Conservation (phyloP, 116 monocot genomes). For the Trichopus zeylanicus region DNA sequence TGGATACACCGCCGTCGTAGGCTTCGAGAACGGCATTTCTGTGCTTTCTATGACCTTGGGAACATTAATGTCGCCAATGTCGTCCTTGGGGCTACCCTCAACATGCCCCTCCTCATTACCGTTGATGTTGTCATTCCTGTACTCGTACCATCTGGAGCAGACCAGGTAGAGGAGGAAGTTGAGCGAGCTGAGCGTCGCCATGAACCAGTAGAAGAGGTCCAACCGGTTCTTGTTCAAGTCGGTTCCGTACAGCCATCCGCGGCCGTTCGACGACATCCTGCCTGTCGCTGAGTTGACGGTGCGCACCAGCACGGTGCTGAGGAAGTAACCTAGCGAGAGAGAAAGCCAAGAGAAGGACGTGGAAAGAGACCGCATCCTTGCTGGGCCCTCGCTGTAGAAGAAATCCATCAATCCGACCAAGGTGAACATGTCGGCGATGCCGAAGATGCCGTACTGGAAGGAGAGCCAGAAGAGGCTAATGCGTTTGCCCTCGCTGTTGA, state of each 20-base stretch:
- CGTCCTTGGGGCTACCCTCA: too few relatives aligned
- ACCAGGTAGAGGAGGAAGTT: constrained; percentile 18
- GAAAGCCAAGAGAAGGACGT: constrained; percentile 14
- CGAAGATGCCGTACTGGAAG: constrained; percentile 21
- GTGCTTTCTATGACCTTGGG: too few relatives aligned
- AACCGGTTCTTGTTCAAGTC: constrained; percentile 14
- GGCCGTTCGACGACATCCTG: not conserved
- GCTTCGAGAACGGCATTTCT: too few relatives aligned
- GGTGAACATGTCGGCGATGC: constrained; percentile 17
- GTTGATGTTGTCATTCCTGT: constrained; percentile 8
- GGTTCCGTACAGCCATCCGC: constrained; percentile 15
- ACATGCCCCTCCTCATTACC: not conserved
- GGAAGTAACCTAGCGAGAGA: constrained; percentile 14
- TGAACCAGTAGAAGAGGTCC: constrained; percentile 22
- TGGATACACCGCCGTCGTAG: not conserved
- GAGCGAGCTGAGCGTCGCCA: constrained; percentile 12
- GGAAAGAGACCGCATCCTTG: constrained; percentile 15
- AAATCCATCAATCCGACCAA: constrained; percentile 24
- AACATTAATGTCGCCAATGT: too few relatives aligned
- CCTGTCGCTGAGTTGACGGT: constrained; percentile 12
- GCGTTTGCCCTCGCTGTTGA: not conserved
- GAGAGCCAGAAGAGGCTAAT: constrained; percentile 24
- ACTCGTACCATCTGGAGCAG: constrained; percentile 20
- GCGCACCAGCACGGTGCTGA: constrained; percentile 15
- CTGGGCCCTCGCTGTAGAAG: constrained; percentile 20